Evolutionary conservation across 768 basidiomycete species (phyloP), one percentile per base, ranked within the genome.

Genomic region (Symmetrospora coprosmae): DNA sequence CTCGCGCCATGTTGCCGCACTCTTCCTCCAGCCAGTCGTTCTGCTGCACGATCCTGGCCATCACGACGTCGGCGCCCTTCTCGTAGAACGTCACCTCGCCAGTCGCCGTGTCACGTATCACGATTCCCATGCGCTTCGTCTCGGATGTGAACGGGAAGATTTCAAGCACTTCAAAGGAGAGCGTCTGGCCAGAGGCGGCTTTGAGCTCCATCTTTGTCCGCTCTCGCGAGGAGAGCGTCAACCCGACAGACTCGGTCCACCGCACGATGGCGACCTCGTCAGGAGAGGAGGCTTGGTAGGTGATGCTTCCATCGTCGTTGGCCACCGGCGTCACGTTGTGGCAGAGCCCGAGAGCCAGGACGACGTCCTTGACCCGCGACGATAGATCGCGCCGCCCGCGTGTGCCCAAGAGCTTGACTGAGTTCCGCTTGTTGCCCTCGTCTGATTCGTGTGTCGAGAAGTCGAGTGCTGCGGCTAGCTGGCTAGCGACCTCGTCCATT

Each of bases 1-100:
- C 94, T 16, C 92, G 77, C 1, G 92, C 92, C 92, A 99, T 97
- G 70, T 99, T 97, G 9, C 84, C 91, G 7, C 86, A 89, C 73
- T 99, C 94, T 71, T 99, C 94, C 68, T 99, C 94, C 1, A 99
- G 77, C 94, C 94, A 97, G 73, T 97, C 94, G 71, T 97, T 97
- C 68, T 85, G 81, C 70, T 87, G 88, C 34, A 97, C 92, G 51
- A 99, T 89, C 68, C 78, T 80, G 25, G 84, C 78, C 94, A 99
- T 97, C 38, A 97, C 87, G n/a, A 91, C 89, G 70, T 99, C 94
- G 0, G 92, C 94, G 25, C 94, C 94, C 71, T 99, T 99, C 70
- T 97, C 88, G 61, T 90, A 75, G 74, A 99, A 99, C 9, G 78
- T 81, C 50, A 91, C 82, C 61, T 91, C 87, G 49, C 84, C 82